Evolutionary conservation across 371 early-diverging fungal species (phyloP).

Genomic region (Zychaea mexicana): DNA sequence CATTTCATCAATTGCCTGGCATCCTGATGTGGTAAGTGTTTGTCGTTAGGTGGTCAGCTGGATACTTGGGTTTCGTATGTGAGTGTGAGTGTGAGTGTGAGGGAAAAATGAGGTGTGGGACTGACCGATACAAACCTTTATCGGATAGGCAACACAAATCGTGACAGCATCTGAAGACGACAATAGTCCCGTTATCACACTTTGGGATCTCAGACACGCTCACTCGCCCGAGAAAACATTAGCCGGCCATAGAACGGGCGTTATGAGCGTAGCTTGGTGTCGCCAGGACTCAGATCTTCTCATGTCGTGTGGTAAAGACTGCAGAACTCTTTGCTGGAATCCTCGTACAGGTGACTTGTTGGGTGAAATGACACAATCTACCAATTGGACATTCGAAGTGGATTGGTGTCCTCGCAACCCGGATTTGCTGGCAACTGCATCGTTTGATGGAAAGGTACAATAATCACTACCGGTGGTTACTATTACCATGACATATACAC

Average conservation of each 20-base stretch:
- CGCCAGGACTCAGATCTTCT: slow-evolving; percentile 88
- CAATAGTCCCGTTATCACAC: slow-evolving; percentile 77
- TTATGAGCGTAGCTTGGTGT: slow-evolving; percentile 92
- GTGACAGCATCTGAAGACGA: slow-evolving; percentile 93
- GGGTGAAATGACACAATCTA: slow-evolving; percentile 75
- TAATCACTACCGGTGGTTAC: no score
- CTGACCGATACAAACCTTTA: neutral
- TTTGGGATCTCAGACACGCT: slow-evolving; percentile 96
- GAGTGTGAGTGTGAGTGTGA: neutral
- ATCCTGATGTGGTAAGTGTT: slow-evolving; percentile 81
- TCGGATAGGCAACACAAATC: slow-evolving; percentile 85
- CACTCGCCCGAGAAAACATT: slow-evolving; percentile 84
- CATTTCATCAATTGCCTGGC: slow-evolving; percentile 92
- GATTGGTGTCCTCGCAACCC: slow-evolving; percentile 95
- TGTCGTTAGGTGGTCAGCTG: no score
- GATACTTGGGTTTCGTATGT: neutral
- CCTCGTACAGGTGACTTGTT: slow-evolving; percentile 69
- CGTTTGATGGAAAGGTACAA: slow-evolving; percentile 84
- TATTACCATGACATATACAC: neutral
- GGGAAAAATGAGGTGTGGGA: neutral
- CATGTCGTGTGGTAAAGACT: slow-evolving; percentile 90
- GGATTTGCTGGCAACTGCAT: slow-evolving; percentile 80
- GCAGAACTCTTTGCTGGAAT: slow-evolving; percentile 93
- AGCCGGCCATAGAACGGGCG: slow-evolving; percentile 84
- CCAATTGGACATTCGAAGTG: slow-evolving; percentile 92